Evolutionary conservation across 139 green algal species (phyloP).

Genomic region (Diplosphaera chodatii): DNA sequence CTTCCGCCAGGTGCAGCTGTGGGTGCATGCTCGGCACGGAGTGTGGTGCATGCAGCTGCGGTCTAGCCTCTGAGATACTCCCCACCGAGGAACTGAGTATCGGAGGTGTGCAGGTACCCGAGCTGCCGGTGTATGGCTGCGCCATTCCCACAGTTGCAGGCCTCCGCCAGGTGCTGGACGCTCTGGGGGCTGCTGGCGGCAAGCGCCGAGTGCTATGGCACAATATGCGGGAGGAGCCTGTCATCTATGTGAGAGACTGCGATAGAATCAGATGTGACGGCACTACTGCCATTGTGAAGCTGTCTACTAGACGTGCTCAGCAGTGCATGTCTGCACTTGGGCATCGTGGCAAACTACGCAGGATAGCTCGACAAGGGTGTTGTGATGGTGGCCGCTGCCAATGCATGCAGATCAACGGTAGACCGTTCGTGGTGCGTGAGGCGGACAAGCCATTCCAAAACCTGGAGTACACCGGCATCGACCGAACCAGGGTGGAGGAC

Average conservation of each 20-base stretch:
- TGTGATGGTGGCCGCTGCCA: too few relatives aligned
- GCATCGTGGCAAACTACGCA: too few relatives aligned
- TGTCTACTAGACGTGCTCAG: too few relatives aligned
- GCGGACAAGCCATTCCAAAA: conserved; percentile 89
- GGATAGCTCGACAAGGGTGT: too few relatives aligned
- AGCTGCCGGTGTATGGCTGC: conserved; percentile 86
- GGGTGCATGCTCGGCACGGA: too few relatives aligned
- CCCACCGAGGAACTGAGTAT: too few relatives aligned
- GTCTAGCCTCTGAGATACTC: too few relatives aligned
- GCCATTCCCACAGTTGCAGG: conserved; percentile 86
- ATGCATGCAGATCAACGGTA: conserved; percentile 80
- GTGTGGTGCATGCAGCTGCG: too few relatives aligned
- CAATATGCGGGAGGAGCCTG: conserved; percentile 93
- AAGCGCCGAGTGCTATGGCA: conserved; percentile 77
- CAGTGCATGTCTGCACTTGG: too few relatives aligned
- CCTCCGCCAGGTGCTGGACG: conserved; percentile 72
- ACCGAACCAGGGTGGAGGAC: conserved; percentile 71
- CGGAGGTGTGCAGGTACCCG: conserved; percentile 65
- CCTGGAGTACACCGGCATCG: conserved; percentile 93
- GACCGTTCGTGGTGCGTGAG: conserved; percentile 89
- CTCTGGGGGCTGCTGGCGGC: conserved; percentile 46
- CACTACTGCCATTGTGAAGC: too few relatives aligned
- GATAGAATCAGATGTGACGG: too few relatives aligned
- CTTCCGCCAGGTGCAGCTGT: conserved; percentile 62
- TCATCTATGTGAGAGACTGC: conserved; percentile 48